A percentile compares a stretch with the other conserved stretches of the same genome.
Evolutionary conservation across 1,139 yeast species (phyloP).

Genomic region (Schwanniomyces etchellsii): DNA sequence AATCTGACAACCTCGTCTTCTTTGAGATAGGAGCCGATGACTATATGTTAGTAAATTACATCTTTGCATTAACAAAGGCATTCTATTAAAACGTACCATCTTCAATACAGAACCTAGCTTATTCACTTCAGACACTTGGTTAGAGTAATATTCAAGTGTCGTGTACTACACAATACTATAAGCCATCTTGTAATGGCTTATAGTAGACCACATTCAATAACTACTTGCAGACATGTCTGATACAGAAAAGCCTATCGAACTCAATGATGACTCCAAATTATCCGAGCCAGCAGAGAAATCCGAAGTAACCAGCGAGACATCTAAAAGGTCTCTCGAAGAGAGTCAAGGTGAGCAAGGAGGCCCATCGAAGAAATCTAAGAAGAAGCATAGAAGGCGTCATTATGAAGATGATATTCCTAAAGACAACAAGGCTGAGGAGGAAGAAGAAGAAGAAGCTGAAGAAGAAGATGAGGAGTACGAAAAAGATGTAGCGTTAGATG

Average conservation of each 20-base stretch:
- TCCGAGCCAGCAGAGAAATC: conserved; percentile 8
- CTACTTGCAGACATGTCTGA: too few relatives aligned
- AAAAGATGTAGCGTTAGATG: conserved; percentile 49
- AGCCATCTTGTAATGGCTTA: too few relatives aligned
- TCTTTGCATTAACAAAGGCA: neutral
- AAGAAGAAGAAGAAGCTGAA: conserved; percentile 44
- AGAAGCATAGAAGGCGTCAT: conserved; percentile 32
- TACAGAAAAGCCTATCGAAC: neutral
- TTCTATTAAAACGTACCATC: conserved; percentile 1
- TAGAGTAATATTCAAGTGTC: neutral
- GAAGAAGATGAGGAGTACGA: conserved; percentile 34
- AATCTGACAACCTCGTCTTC: conserved; percentile 57
- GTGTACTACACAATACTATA: too few relatives aligned
- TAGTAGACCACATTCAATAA: too few relatives aligned
- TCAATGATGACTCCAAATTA: too few relatives aligned
- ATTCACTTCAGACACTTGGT: too few relatives aligned
- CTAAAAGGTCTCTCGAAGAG: conserved; percentile 11
- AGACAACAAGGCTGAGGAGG: conserved; percentile 21
- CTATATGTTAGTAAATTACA: conserved; percentile 4
- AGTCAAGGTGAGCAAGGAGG: conserved; percentile 8
- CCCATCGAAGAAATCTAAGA: conserved; percentile 16
- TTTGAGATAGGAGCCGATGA: conserved; percentile 23
- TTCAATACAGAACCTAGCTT: too few relatives aligned
- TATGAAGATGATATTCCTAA: conserved; percentile 28
- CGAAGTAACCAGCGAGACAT: conserved; percentile 9